Conservation (phyloP, 352 stramenopile species). For the Pythium utonaiense region DNA sequence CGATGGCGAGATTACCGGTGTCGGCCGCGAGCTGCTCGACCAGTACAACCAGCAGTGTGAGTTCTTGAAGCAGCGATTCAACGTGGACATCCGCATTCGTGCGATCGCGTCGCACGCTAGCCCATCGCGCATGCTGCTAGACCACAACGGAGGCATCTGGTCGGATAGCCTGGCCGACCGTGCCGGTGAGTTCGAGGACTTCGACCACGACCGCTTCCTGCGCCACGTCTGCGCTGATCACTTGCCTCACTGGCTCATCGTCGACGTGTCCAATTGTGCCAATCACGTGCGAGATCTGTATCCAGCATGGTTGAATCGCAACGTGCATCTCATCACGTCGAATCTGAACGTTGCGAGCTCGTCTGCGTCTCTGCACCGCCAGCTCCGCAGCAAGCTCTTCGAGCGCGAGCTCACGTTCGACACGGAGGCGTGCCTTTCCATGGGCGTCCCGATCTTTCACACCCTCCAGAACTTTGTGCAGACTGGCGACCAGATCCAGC, state of each 20-base stretch:
- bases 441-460: constrained; percentile 90
- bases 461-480: constrained; percentile 92
- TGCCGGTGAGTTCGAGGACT: constrained; percentile 27
- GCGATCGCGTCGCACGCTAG: constrained; percentile 66
- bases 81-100: constrained; percentile 80
- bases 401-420: constrained; percentile 89
- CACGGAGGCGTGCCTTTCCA: constrained; percentile 70
- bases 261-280: constrained; percentile 91
- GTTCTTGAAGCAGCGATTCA: constrained; percentile 79
- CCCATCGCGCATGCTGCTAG: constrained; percentile 54
- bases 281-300: constrained; percentile 84
- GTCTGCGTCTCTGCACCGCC: constrained; percentile 62
- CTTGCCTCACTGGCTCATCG: constrained; percentile 90
- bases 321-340: constrained; percentile 92
- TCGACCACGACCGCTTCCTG: constrained; percentile 69
- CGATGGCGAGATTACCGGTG: constrained; percentile 30
- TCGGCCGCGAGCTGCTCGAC: constrained; percentile 86
- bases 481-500: constrained; percentile 88
- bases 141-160: constrained; percentile 55
- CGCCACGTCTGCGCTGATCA: constrained; percentile 84
- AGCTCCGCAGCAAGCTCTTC: constrained; percentile 67
- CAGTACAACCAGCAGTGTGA: constrained; percentile 84
- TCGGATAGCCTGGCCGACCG: constrained; percentile 32
- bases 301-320: constrained; percentile 84
- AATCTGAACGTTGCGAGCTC: constrained; percentile 90